Conservation (phyloP, 768 basidiomycete species). For the Russula vinacea region DNA sequence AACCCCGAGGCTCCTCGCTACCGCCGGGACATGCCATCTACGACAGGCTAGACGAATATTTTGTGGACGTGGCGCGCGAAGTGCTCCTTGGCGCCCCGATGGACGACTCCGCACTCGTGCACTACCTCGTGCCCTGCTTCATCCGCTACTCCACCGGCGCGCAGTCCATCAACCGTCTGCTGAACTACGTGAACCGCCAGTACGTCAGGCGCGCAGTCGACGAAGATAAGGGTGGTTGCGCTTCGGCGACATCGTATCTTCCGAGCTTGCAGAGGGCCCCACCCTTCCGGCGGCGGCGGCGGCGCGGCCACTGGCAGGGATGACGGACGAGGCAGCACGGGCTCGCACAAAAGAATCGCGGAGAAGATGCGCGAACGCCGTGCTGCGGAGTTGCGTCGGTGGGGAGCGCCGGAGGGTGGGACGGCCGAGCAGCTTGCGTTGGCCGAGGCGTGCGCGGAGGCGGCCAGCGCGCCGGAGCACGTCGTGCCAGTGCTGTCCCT, state of each 20-base stretch:
- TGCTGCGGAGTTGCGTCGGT: constrained; percentile 62
- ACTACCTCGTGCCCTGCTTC: constrained; percentile 70
- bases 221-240: constrained; percentile 79
- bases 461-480: constrained; percentile 64
- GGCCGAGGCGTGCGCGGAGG: constrained; percentile 71
- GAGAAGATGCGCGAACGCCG: constrained; percentile 56
- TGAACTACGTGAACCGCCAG: constrained; percentile 70
- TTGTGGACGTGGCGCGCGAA: constrained; percentile 42
- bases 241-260: constrained; percentile 53
- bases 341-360: constrained; percentile 59
- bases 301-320: too few species aligned
- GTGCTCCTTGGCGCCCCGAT: constrained; percentile 5
- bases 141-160: constrained; percentile 66
- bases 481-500: constrained; percentile 61
- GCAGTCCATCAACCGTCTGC: constrained; percentile 63
- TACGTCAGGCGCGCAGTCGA: constrained; percentile 75
- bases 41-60: constrained; percentile 69
- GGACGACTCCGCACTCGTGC: constrained; percentile 59
- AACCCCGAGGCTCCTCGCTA: neutral
- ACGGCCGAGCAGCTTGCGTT: constrained; percentile 46
- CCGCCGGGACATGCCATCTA: constrained; percentile 57
- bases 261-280: neutral
- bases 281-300: too few species aligned
- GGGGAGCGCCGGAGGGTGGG: constrained; percentile 61
- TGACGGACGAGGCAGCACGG: constrained; percentile 42